Evolutionary conservation across 176 grass and related monocot genomes (phyloP), one percentile per base, ranked within the genome.

Genomic region (Carex cristatella): DNA sequence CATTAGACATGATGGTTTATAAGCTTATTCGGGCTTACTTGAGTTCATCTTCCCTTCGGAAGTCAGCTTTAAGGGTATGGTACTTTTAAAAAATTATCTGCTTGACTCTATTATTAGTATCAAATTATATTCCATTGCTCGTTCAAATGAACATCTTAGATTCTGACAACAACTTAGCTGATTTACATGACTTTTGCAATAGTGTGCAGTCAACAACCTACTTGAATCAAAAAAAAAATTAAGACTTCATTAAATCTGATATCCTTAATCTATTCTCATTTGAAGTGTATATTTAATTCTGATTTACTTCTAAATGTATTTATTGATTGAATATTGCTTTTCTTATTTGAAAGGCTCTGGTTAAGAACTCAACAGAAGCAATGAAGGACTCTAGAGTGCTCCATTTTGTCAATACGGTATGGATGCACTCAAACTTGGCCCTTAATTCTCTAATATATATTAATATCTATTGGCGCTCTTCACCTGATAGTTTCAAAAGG

Each of bases 311-410:
- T 55, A 54, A 60, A 60, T 77, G 10, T 38, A 54, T 62, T 75
- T 81, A 59, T 16, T 57, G 69, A 56, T 38, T n/a, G 65, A 59
- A 19, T 70, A 65, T 58, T 80, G 49, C 53, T 84, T 69, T 86
- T 1, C 7, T 19, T 64, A 38, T 84, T 87, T 42, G 40, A 59
- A 87, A 99, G 97, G 88, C 93, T 8, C 86, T 99, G 86, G 85
- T 92, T 75, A 99, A 92, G 86, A 90, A 94, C 83, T 95, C 97
- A 4, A 99, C 97, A 5, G 93, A 99, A 40, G 88, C 91, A 68
- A 96, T 99, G 91, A 99, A 99, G 84, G 91, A 99, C 84, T 96
- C 97, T 15, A 91, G 94, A 85, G 91, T 96, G 81, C 80, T 94
- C 58, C 93, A 99, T n/a, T 99, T 99, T 88, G 97, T 94, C 79